These are phyloP conservation scores for Canna indica DNA, from an alignment of 176 grass and related monocot species.

Conservation along the genomic window DNA sequence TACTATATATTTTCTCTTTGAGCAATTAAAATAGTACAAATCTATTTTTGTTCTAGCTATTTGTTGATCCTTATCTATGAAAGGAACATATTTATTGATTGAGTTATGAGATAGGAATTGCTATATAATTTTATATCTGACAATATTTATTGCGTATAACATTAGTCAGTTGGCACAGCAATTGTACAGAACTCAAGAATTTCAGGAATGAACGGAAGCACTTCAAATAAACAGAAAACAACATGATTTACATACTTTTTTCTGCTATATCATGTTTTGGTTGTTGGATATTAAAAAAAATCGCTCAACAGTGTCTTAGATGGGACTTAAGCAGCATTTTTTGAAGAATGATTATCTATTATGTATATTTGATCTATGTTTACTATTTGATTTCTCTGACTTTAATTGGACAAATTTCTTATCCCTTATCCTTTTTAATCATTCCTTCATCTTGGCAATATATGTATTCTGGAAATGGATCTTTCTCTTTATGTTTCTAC, in stretches of 20 bases:
- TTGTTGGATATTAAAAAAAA: not conserved
- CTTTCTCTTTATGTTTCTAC: not conserved
- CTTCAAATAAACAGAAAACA: not conserved
- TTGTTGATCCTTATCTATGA: not conserved
- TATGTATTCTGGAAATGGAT: constrained; percentile 1
- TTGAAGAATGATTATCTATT: not conserved
- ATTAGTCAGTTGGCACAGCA: no score
- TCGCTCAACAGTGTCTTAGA: not conserved
- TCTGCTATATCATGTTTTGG: constrained; percentile 6
- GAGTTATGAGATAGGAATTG: not conserved
- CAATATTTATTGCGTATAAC: not conserved
- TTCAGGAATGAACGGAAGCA: not conserved
- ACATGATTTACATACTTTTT: constrained; percentile 3
- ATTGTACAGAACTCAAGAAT: not conserved
- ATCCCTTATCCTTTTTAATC: not conserved
- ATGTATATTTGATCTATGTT: not conserved
- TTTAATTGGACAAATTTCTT: not conserved
- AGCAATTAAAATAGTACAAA: not conserved
- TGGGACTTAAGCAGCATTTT: not conserved
- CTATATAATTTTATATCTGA: not conserved
- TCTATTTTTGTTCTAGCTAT: no score
- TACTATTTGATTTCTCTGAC: not conserved
- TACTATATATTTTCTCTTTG: not conserved
- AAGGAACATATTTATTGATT: not conserved
- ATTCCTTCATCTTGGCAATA: not conserved